Evolutionary conservation across 2,329 filamentous ascomycete species (phyloP), one percentile per base, ranked within the genome.

Genomic region (Fusarium luffae): DNA sequence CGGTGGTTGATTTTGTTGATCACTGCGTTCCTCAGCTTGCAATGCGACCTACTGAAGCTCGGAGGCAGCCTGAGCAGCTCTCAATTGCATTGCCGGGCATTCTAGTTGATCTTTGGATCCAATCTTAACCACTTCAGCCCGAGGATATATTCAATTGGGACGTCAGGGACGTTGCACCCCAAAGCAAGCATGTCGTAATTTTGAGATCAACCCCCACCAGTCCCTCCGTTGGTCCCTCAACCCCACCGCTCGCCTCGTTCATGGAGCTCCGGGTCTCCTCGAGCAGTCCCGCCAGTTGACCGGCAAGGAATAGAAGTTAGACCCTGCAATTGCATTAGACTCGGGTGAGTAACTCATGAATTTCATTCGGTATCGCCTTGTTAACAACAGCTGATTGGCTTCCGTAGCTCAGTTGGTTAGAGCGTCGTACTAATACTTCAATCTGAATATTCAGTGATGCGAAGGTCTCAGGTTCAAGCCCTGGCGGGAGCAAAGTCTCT

Each of bases 341-440:
- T 18, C 14, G 2, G n/a, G 7, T n/a, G 12, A 44, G 8, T 25
- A 32, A 40, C 1, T 37, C 25, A 54, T 54, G 13, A 4, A 8
- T 8, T 51, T 4, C 11, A 23, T 51, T 42, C 42, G 28, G 9
- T 12, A 3, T 0, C 4, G 0, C 0, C 1, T 2, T 12, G 14
- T 13, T 41, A 71, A 51, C 40, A 50, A 59, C 60, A 72, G 61
- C 32, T 70, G 61, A 63, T 66, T 56, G 63, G 73, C 73, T 75
- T 74, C 72, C 73, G 60, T 75, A 75, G 72, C 73, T 75, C 72
- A 75, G 73, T 75, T 75, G 72, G 72, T 74, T 74, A 74, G 72
- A 75, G 72, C 72, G 69, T 75, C 72, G 71, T 74, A 72, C 70
- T 75, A 75, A 74, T 75, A 75, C 61, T 71, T 72, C 47, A 54